phyloP scores from a whole-genome alignment of 164 flowering plant genomes.

The Pachysandra terminalis region DNA sequence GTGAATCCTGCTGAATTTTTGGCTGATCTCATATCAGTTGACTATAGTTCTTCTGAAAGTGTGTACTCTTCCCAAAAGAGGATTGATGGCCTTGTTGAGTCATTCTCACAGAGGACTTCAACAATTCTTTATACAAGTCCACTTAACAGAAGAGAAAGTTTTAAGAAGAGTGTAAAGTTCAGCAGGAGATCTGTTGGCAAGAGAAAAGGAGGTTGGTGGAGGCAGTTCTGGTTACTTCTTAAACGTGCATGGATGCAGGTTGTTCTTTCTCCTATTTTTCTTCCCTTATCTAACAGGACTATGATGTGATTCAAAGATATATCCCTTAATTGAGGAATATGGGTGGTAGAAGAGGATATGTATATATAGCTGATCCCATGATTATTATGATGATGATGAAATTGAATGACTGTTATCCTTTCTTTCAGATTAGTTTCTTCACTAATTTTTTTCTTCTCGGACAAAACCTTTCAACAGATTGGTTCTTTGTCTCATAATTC shows the following conservation, averaged over 20 bases:
- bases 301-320: not conserved
- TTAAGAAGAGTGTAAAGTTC: conserved; percentile 16
- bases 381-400: not conserved
- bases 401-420: not conserved
- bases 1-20: conserved; percentile 97
- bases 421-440: not conserved
- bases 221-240: conserved; percentile 81
- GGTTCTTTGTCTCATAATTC: not conserved
- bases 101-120: conserved; percentile 52
- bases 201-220: conserved; percentile 81
- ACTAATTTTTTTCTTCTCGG: not conserved
- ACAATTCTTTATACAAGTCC: conserved; percentile 60
- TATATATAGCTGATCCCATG: not conserved
- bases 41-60: conserved; percentile 84
- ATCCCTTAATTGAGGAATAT: not conserved
- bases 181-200: conserved; percentile 30
- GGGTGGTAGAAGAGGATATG: not conserved
- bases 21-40: conserved; percentile 96
- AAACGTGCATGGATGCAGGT: conserved; percentile 99
- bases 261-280: conserved; percentile 7
- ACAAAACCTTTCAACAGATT: not conserved
- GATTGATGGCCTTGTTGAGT: conserved; percentile 79
- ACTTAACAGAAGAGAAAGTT: conserved; percentile 26
- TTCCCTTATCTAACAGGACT: not conserved
- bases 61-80: conserved; percentile 74